Conservation (phyloP, 371 early-diverging fungal genomes). For the Mortierella sp. region DNA sequence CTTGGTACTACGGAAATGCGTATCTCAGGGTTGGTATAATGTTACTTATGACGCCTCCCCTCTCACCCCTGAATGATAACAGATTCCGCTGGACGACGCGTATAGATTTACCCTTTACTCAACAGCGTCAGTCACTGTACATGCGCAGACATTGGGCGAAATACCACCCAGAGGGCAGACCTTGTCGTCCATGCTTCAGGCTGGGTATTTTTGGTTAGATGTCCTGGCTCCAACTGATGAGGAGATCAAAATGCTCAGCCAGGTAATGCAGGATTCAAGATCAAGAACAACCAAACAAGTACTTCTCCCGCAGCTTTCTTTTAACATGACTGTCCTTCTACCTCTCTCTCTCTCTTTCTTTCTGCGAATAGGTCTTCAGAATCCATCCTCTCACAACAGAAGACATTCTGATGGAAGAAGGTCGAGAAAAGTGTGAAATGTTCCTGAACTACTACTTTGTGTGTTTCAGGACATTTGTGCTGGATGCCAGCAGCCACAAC, state of each 20-base stretch:
- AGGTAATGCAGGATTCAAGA: constrained; percentile 31
- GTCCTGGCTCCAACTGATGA: constrained; percentile 76
- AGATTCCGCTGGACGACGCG: constrained; percentile 39
- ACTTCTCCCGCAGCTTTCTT: not conserved
- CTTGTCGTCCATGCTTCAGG: constrained; percentile 52
- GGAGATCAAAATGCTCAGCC: constrained; percentile 75
- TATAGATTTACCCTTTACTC: constrained; percentile 70
- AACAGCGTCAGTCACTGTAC: constrained; percentile 61
- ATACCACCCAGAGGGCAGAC: constrained; percentile 54
- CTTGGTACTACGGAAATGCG: not conserved
- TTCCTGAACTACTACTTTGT: constrained; percentile 93
- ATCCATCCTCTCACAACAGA: constrained; percentile 94
- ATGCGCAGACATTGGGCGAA: constrained; percentile 60
- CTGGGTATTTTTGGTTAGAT: constrained; percentile 88
- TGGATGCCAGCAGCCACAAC: constrained; percentile 66
- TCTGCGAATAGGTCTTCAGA: constrained; percentile 59
- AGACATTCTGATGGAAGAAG: constrained; percentile 91
- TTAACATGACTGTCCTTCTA: not conserved
- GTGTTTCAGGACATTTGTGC: constrained; percentile 83
- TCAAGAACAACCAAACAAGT: not conserved
- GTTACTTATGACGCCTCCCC: no score
- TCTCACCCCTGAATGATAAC: no score
- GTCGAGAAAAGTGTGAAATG: constrained; percentile 92
- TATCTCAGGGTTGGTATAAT: no score
- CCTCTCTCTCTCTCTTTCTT: not conserved